Percentiles rank a stretch among this genome's conserved stretches.
Conservation (phyloP, 768 basidiomycete species). For the Russula lepida region DNA sequence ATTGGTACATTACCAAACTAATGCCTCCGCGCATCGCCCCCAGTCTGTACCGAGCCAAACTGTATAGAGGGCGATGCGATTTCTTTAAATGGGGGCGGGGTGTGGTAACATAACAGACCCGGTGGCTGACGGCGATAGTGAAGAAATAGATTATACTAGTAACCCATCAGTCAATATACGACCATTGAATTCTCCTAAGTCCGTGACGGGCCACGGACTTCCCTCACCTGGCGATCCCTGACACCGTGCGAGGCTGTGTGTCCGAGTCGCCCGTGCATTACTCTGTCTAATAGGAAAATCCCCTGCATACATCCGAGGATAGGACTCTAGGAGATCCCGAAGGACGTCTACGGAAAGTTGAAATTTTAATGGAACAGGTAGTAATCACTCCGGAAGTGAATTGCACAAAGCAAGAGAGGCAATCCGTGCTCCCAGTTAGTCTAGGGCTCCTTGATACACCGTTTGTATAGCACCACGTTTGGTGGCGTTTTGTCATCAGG, state of each 20-base stretch:
- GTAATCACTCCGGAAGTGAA: constrained; percentile 71
- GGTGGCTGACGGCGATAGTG: not conserved
- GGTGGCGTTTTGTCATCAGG: constrained; percentile 62
- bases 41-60: not conserved
- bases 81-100: not conserved
- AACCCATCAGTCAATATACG: constrained; percentile 34
- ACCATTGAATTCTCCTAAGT: constrained; percentile 58
- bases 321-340: not conserved
- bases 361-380: constrained; percentile 68
- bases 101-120: not conserved
- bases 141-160: not conserved
- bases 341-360: not conserved
- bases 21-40: not conserved
- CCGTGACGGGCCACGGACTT: constrained; percentile 39
- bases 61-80: not conserved
- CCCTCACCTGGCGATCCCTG: constrained; percentile 53
- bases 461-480: constrained; percentile 55
- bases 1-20: not conserved
- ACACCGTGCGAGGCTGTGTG: constrained; percentile 47
- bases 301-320: constrained; percentile 75
- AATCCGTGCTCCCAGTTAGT: constrained; percentile 83
- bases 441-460: constrained; percentile 55
- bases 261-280: constrained; percentile 54
- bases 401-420: constrained; percentile 85
- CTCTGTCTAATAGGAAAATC: constrained; percentile 70